Evolutionary conservation across 2,329 filamentous ascomycete genomes (phyloP), one percentile per base, ranked within the genome.

Genomic region (Bimuria novae-zelandiae): DNA sequence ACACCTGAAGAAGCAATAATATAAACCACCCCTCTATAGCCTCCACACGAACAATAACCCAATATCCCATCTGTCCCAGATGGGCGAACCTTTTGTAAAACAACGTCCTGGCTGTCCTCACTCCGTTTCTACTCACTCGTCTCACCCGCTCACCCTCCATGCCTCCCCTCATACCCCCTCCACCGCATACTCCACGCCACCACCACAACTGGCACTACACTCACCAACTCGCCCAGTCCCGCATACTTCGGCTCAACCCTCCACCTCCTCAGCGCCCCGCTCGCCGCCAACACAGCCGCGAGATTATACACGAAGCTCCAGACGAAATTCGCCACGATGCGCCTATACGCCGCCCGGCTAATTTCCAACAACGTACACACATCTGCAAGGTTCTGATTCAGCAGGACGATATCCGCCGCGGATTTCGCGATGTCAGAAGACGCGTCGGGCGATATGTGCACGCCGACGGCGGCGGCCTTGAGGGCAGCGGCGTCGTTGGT

Each of bases 401-500:
- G 77, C 14, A 93, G 79, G 0, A 91, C 83, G 0, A 88, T 84
- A 60, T 92, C 88, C 0, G 89, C 86, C 0, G 87, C 86, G 2
- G 78, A 80, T 49, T 83, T 77, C 0, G 89, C 86, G 1, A 92
- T 78, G 51, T 91, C 88, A 7, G 58, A 63, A n/a, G 30, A 57
- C 77, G 51, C 77, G 79, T 53, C 82, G 82, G 67, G n/a, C n/a
- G n/a, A n/a, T n/a, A 93, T 83, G 59, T 90, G 87, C 0, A 92
- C 77, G 23, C 90, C 90, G 23, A 93, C 81, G 5, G 82, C 82
- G 1, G 90, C 88, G 65, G 86, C 83, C 0, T 88, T 84, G 2
- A 93, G 79, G 0, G 89, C 89, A 2, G 84, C 79, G 0, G 89
- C 87, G 64, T 93, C 89, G 68, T 93, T 93, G 12, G 88, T 91